Percentiles rank a stretch among this genome's conserved stretches.
Conservation (phyloP, 768 basidiomycete species). For the Coprinopsis sp. region DNA sequence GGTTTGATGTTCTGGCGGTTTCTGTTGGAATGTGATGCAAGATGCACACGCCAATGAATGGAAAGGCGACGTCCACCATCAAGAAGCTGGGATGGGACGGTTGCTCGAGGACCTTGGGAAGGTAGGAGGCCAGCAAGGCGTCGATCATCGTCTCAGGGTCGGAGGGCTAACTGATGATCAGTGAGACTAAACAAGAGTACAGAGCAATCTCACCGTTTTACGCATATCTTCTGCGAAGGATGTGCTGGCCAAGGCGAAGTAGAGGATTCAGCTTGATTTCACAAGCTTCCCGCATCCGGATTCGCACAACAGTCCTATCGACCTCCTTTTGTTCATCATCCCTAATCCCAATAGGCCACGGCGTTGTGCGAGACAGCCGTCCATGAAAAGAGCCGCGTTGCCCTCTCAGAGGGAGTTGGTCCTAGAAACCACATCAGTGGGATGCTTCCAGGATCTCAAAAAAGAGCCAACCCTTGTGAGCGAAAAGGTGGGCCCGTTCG, state of each 20-base stretch:
- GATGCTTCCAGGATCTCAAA: no score
- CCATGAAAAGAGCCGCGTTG: no score
- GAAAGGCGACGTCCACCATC: conserved; percentile 39
- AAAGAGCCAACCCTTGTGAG: conserved; percentile 37
- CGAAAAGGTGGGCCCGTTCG: conserved; percentile 46
- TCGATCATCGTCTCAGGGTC: conserved; percentile 37
- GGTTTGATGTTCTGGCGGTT: conserved; percentile 21
- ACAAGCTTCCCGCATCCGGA: conserved; percentile 34
- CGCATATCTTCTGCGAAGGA: conserved; percentile 45
- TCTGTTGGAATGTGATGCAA: conserved; percentile 43
- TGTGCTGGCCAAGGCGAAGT: conserved; percentile 36
- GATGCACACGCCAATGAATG: conserved; percentile 35
- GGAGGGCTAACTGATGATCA: no score
- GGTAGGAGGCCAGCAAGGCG: conserved; percentile 33
- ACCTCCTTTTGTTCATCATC: conserved; percentile 20
- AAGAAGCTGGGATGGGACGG: conserved; percentile 16
- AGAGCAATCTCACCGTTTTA: conserved; percentile 34
- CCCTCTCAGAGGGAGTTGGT: conserved; percentile 1
- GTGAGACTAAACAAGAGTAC: not conserved
- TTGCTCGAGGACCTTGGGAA: conserved; percentile 15
- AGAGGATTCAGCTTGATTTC: conserved; percentile 54
- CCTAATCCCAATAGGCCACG: conserved; percentile 5
- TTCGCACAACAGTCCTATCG: conserved; percentile 35
- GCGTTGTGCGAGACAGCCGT: no score
- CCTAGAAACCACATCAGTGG: no score